Evolutionary conservation across 2,329 filamentous ascomycete genomes (phyloP).

Genomic region (Pseudogymnoascus sp.): DNA sequence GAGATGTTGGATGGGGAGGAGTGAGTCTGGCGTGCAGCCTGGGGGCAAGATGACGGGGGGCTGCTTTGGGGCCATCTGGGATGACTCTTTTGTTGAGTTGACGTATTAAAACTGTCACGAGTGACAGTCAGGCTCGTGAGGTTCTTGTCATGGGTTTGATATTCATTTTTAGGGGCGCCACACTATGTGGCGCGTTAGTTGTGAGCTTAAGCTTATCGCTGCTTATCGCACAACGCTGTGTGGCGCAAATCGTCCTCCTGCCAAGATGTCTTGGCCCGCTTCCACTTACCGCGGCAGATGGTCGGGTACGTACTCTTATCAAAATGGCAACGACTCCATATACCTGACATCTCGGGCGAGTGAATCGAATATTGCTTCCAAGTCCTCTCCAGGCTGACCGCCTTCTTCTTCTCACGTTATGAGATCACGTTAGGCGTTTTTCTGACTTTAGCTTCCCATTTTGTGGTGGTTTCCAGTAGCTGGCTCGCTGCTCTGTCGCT

Average conservation of each 20-base stretch:
- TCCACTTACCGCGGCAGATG: not conserved
- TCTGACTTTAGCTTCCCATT: not conserved
- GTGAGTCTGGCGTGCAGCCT: conserved; percentile 12
- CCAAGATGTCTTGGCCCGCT: conserved; percentile 7
- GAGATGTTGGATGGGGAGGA: conserved; percentile 41
- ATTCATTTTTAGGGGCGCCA: conserved; percentile 4
- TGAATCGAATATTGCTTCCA: not conserved
- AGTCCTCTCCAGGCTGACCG: not conserved
- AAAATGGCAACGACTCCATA: not conserved
- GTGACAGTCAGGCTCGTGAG: not conserved
- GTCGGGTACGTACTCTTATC: not conserved
- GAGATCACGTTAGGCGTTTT: not conserved
- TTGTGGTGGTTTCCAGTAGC: not conserved
- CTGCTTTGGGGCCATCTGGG: conserved; percentile 4
- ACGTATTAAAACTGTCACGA: not conserved
- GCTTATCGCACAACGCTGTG: not conserved
- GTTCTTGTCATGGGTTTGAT: conserved; percentile 5
- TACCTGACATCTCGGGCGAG: not conserved
- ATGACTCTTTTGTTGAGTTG: not conserved
- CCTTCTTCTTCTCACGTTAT: not conserved
- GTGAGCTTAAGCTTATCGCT: not conserved
- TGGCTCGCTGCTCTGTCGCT: not conserved
- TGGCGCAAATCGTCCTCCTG: conserved; percentile 1
- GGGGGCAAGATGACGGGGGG: not conserved
- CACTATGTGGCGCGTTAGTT: not conserved